Percentiles rank a stretch among this genome's conserved stretches.
Conservation (phyloP, 2,329 filamentous ascomycete species). For the Hypoxylon sp. region DNA sequence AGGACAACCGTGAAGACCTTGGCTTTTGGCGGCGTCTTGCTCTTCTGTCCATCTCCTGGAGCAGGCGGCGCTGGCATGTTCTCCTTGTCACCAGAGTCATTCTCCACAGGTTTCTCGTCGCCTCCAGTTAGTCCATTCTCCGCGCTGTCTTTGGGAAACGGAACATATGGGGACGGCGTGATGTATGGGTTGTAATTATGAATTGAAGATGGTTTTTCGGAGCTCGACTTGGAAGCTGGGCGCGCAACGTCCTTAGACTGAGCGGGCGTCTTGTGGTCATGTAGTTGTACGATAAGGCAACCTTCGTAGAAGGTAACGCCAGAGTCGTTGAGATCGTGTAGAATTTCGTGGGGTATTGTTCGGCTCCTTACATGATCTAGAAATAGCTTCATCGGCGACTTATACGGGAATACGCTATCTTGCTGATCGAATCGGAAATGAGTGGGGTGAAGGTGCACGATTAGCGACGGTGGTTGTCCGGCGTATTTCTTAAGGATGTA, state of each 20-base stretch:
- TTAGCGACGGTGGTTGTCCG: constrained; percentile 83
- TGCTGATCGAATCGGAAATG: constrained; percentile 96
- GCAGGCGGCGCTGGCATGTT: constrained; percentile 69
- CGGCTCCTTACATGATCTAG: constrained; percentile 82
- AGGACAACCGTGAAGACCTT: constrained; percentile 84
- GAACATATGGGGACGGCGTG: constrained; percentile 87
- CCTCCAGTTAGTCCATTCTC: constrained; percentile 49
- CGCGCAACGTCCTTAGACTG: constrained; percentile 72
- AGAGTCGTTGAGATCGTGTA: constrained; percentile 80
- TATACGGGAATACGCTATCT: constrained; percentile 92
- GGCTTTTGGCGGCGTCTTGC: constrained; percentile 68
- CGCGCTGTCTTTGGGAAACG: constrained; percentile 74
- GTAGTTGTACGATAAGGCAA: constrained; percentile 93
- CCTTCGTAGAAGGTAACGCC: constrained; percentile 92
- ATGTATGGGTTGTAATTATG: constrained; percentile 93
- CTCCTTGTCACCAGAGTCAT: constrained; percentile 69
- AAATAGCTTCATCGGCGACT: constrained; percentile 88
- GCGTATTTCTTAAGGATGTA: constrained; percentile 89
- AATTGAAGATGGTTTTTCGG: constrained; percentile 82
- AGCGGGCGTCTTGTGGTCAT: constrained; percentile 82
- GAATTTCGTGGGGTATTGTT: constrained; percentile 90
- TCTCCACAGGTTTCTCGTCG: constrained; percentile 59
- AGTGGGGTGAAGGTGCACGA: constrained; percentile 86
- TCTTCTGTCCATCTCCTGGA: constrained; percentile 62
- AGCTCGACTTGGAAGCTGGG: constrained; percentile 70